phyloP scores from a whole-genome alignment of 1,284 basidiomycete species.

The Apiotrichum domesticum region DNA sequence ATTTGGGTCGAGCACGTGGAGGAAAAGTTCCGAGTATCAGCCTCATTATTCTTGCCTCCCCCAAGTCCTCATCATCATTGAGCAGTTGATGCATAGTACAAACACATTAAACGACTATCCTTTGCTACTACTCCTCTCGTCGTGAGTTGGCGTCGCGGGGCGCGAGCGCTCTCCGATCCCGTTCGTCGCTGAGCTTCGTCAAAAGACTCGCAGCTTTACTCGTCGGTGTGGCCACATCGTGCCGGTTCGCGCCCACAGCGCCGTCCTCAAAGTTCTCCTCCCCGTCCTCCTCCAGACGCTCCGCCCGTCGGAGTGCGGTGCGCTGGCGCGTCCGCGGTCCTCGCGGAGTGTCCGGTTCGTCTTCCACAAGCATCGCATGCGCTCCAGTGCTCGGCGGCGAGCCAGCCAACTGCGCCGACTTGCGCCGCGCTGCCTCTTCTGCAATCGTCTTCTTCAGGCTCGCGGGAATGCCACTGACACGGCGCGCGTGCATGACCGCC shows the following conservation, averaged over 20 bases:
- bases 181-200: neutral
- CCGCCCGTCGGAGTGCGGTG: neutral
- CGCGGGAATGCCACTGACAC: conserved; percentile 13
- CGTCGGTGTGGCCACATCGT: conserved; percentile 14
- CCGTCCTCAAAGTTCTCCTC: neutral
- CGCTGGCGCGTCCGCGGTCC: neutral
- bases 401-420: neutral
- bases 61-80: neutral
- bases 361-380: neutral
- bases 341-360: neutral
- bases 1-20: neutral
- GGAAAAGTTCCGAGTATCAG: neutral
- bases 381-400: neutral
- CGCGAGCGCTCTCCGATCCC: conserved; percentile 2
- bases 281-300: neutral
- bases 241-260: conserved; percentile 3
- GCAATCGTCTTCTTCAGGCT: conserved; percentile 8
- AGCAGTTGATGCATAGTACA: neutral
- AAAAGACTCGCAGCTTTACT: conserved; percentile 9
- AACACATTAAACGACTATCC: neutral
- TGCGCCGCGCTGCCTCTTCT: neutral
- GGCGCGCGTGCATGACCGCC: conserved; percentile 11
- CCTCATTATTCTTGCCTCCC: neutral
- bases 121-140: neutral
- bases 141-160: conserved; percentile 10